These are phyloP conservation scores for Dryas drummondii DNA, from an alignment of 306 rosid species.

Conservation along the genomic window DNA sequence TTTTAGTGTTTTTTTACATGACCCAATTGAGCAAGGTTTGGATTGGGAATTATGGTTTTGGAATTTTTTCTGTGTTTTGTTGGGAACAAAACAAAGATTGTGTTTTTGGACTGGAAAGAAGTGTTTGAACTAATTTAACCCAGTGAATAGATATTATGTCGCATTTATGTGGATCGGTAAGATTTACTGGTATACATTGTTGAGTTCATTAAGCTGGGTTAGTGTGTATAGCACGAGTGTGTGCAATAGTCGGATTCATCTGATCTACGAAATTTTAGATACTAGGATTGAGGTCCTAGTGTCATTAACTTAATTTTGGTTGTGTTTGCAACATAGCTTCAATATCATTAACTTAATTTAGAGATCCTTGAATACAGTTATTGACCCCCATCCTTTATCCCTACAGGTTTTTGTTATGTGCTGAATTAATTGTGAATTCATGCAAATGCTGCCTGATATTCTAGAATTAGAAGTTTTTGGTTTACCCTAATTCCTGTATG, in stretches of 20 bases:
- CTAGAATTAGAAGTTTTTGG: conserved; percentile 27
- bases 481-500: conserved; percentile 26
- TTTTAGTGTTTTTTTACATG: conserved; percentile 20
- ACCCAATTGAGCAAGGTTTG: conserved; percentile 27
- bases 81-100: conserved; percentile 6
- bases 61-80: conserved; percentile 12
- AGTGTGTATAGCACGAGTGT: background rate
- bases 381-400: conserved; percentile 15
- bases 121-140: conserved; percentile 28
- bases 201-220: background rate
- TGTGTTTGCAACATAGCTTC: background rate
- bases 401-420: conserved; percentile 44
- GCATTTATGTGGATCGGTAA: background rate
- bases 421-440: conserved; percentile 8
- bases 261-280: background rate
- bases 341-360: background rate
- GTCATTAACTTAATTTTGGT: background rate
- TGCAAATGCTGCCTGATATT: conserved; percentile 19
- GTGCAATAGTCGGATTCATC: background rate
- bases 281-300: background rate
- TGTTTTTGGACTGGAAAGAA: conserved; percentile 27
- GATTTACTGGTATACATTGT: background rate
- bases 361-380: conserved; percentile 22
- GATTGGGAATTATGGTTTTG: conserved; percentile 25
- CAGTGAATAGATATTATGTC: background rate